A percentile compares a stretch with the other conserved stretches of the same genome.
Conservation (phyloP, 2,329 filamentous ascomycete genomes). For the Colletotrichum godetiae region DNA sequence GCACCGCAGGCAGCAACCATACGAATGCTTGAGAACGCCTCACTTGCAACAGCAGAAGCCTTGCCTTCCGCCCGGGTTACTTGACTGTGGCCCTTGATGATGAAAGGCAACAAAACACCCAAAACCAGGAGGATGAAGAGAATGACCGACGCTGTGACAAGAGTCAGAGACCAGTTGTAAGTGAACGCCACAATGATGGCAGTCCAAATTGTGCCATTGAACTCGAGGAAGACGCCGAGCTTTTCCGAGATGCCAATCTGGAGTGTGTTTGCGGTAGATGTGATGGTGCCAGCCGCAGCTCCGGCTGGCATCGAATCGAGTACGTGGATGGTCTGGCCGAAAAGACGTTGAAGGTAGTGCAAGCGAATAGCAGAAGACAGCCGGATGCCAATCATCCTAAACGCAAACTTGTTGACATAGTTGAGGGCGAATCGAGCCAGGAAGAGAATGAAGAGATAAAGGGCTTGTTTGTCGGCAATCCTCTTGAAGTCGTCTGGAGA, state of each 20-base stretch:
- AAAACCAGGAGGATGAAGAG: conserved; percentile 66
- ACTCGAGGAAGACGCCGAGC: conserved; percentile 69
- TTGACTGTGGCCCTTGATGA: conserved; percentile 61
- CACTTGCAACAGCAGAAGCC: conserved; percentile 69
- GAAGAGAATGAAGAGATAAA: conserved; percentile 80
- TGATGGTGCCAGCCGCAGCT: conserved; percentile 71
- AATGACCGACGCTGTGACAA: conserved; percentile 68
- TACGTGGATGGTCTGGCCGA: conserved; percentile 74
- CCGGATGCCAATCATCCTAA: conserved; percentile 71
- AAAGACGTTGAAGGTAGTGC: conserved; percentile 72
- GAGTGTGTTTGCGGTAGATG: conserved; percentile 71
- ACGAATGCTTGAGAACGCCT: conserved; percentile 68
- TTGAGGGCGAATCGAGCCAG: conserved; percentile 72
- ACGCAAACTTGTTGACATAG: conserved; percentile 72
- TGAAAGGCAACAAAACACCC: conserved; percentile 62
- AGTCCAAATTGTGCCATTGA: conserved; percentile 61
- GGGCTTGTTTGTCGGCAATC: conserved; percentile 57
- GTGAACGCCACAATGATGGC: conserved; percentile 66
- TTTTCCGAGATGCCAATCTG: conserved; percentile 75
- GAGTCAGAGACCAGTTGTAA: conserved; percentile 68
- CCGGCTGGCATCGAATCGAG: conserved; percentile 75
- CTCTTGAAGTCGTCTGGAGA: conserved; percentile 52
- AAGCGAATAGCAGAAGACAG: conserved; percentile 71
- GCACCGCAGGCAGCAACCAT: conserved; percentile 74
- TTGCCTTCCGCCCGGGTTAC: conserved; percentile 65